These are phyloP conservation scores for Circinella minor DNA, from an alignment of 371 early-diverging fungal genomes.

Conservation along the genomic window DNA sequence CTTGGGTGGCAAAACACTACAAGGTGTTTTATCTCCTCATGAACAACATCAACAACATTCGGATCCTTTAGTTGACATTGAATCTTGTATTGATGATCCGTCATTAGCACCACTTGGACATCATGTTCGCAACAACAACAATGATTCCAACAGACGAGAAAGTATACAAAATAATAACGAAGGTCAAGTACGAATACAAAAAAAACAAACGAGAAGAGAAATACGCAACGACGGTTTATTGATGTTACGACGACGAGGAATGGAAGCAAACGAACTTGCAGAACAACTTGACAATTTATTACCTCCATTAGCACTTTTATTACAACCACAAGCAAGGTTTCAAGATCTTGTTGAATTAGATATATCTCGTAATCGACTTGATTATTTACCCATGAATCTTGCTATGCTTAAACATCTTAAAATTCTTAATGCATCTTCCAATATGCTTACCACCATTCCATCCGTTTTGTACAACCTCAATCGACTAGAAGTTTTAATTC, in stretches of 20 bases:
- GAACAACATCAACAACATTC: constrained; percentile 28
- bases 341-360: constrained; percentile 60
- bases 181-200: constrained; percentile 28
- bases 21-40: constrained; percentile 43
- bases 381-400: constrained; percentile 47
- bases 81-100: constrained; percentile 65
- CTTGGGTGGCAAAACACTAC: constrained; percentile 38
- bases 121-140: constrained; percentile 35
- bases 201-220: constrained; percentile 13
- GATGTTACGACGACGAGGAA: constrained; percentile 53
- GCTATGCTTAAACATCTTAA: constrained; percentile 46
- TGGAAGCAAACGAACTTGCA: constrained; percentile 46
- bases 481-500: constrained; percentile 54
- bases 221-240: constrained; percentile 33
- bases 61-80: constrained; percentile 55
- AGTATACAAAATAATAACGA: neutral
- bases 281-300: constrained; percentile 38
- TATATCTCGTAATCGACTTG: constrained; percentile 59
- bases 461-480: constrained; percentile 49
- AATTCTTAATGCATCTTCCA: constrained; percentile 59
- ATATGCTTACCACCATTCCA: constrained; percentile 57
- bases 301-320: constrained; percentile 47
- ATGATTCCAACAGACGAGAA: neutral
- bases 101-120: constrained; percentile 60
- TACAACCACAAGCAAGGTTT: constrained; percentile 15